Evolutionary conservation across 768 basidiomycete species (phyloP), one percentile per base, ranked within the genome.

Genomic region (Rubroboletus pulcherrimus): DNA sequence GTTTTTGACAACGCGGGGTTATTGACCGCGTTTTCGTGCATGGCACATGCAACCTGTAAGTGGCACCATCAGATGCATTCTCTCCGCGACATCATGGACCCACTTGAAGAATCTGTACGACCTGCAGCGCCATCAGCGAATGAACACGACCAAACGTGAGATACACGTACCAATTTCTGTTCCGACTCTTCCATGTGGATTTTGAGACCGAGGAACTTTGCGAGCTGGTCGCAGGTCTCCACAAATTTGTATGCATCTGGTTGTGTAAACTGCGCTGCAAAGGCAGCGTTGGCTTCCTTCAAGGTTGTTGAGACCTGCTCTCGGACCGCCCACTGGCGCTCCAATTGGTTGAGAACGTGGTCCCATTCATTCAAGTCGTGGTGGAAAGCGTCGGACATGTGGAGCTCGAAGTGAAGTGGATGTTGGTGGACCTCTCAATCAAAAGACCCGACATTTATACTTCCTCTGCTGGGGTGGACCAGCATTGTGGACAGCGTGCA

Each of bases 21-120:
- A 2, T 54, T 66, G 49, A 66, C 12, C 12, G 61, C 64, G n/a
- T 49, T 66, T 56, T 68, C 58, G 8, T 66, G 66, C 66, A 66
- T 54, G 5, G 63, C 63, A 37, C 53, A 56, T 3, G 66, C 65
- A 37, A 66, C 26, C 65, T 66, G 49, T 35, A 42, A 6, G 21
- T 19, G 39, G 19, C 15, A 11, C 50, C 12, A 40, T 60, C 21
- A 62, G 46, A 37, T 7, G 43, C 14, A 10, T 10, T 17, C 35
- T 30, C 38, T 31, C 40, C 7, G 19, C 17, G 21, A n/a, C 19
- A 17, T 14, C 9, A 46, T 7, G 4, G 30, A 39, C 58, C 21
- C 53, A 64, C 66, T 51, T 69, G 62, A 30, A 69, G 54, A 9
- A 44, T 49, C 14, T 64, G 44, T 12, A 67, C 8, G 11, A 65